These are phyloP conservation scores for Chalciporus sphaerocephalus DNA, from an alignment of 768 basidiomycete genomes.

Conservation along the genomic window DNA sequence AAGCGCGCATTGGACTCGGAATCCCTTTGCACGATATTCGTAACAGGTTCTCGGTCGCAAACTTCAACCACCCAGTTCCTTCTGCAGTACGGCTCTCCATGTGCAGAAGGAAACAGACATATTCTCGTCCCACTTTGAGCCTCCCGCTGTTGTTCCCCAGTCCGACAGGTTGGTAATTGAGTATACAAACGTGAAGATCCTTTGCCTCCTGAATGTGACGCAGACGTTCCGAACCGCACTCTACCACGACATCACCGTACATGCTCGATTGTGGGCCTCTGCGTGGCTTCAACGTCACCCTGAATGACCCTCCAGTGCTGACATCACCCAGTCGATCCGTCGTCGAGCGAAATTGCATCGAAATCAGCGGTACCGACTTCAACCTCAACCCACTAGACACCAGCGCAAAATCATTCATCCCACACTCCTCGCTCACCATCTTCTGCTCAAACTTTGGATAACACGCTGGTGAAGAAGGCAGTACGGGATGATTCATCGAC, in stretches of 20 bases:
- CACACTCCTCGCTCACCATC: slow-evolving; percentile 5
- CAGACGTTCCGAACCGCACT: slow-evolving; percentile 17
- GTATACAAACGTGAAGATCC: slow-evolving; percentile 21
- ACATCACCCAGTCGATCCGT: not conserved
- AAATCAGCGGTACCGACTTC: slow-evolving; percentile 20
- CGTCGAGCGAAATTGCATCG: slow-evolving; percentile 10
- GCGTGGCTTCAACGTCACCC: slow-evolving; percentile 12
- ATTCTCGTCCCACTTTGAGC: slow-evolving; percentile 15
- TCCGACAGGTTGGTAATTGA: slow-evolving; percentile 15
- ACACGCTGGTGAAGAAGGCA: slow-evolving; percentile 20
- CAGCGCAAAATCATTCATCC: slow-evolving; percentile 16
- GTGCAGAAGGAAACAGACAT: slow-evolving; percentile 23
- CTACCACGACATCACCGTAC: slow-evolving; percentile 12
- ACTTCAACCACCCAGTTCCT: slow-evolving; percentile 21
- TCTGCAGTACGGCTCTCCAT: slow-evolving; percentile 1
- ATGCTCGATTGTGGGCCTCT: not conserved
- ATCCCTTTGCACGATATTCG: slow-evolving; percentile 8
- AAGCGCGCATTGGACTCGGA: not conserved
- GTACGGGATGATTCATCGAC: slow-evolving; percentile 14
- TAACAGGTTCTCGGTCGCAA: slow-evolving; percentile 23
- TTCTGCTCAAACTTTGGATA: slow-evolving; percentile 19
- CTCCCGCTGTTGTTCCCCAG: slow-evolving; percentile 1
- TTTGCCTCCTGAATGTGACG: slow-evolving; percentile 6
- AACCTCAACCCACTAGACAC: slow-evolving; percentile 13
- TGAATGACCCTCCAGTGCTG: slow-evolving; percentile 2